phyloP scores from a whole-genome alignment of 148 eudicot species.

The Polygonum maritimum region DNA sequence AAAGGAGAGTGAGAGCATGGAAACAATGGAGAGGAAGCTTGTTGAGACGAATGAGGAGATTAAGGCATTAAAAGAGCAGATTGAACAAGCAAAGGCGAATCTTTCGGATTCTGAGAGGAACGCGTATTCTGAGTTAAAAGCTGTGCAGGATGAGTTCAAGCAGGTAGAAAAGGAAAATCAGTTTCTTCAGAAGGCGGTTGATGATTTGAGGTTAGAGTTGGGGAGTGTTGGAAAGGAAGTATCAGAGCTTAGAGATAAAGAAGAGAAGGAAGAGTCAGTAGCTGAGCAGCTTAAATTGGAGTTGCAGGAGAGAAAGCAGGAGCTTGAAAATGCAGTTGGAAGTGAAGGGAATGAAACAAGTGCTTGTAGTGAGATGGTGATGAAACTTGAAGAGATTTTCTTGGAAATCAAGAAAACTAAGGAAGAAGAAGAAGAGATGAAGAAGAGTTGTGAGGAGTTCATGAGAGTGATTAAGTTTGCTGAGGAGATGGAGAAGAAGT shows the following conservation, averaged over 20 bases:
- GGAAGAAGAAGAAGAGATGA: constrained; percentile 35
- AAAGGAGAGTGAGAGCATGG: constrained; percentile 6
- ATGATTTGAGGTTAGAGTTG: constrained; percentile 39
- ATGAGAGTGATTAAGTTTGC: constrained; percentile 34
- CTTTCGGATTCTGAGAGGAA: constrained; percentile 29
- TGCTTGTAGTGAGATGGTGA: constrained; percentile 28
- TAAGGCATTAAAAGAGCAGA: constrained; percentile 36
- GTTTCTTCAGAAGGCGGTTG: constrained; percentile 24
- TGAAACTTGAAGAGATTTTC: constrained; percentile 25
- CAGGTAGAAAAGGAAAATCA: constrained; percentile 36
- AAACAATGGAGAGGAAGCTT: constrained; percentile 37
- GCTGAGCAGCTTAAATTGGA: constrained; percentile 25
- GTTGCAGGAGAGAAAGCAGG: constrained; percentile 33
- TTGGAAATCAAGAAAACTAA: constrained; percentile 37
- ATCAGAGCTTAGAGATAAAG: constrained; percentile 23
- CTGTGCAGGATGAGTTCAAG: constrained; percentile 35
- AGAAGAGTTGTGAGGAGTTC: constrained; percentile 17
- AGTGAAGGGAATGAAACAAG: constrained; percentile 24
- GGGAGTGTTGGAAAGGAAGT: constrained; percentile 39
- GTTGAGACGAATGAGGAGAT: constrained; percentile 44
- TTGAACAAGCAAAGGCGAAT: constrained; percentile 28
- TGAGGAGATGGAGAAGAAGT: constrained; percentile 33
- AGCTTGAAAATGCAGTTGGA: constrained; percentile 34
- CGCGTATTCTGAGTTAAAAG: constrained; percentile 32
- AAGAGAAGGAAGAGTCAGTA: constrained; percentile 22